Evolutionary conservation across 305 asterid genomes (phyloP), one percentile per base, ranked within the genome.

Genomic region (Andrographis paniculata): DNA sequence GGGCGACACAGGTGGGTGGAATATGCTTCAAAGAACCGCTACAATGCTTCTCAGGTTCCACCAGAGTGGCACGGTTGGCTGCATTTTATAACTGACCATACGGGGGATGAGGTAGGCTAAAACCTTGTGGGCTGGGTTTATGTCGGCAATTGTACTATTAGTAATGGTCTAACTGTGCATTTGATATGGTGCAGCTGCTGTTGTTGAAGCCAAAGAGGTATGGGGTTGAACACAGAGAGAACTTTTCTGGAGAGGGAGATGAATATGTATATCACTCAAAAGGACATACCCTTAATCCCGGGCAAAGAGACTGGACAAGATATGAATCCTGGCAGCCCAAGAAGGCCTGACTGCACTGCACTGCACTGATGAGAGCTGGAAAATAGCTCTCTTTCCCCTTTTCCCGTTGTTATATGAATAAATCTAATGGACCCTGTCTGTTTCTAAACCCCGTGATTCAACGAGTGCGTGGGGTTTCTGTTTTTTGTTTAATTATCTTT

Each of bases 31-130:
- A 91, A 91, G 87, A 64, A 70, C 63, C 94, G 99, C 12, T 91
- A 91, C 60, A 91, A 91, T 61, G 99, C 99, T 56, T 91, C 99
- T 48, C 96, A 91, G 67, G 95, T 91, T 27, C 99, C 95, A 56
- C 70, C 99, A 28, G 99, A 91, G 64, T 91, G 99, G 99, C 99
- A 91, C 52, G 99, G 99, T 59, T 91, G 99, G 99, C 87, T 91
- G 61, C 99, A 91, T 69, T 67, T 47, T 62, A 59, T 91, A 45
- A 91, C 99, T 35, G 99, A 91, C 65, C 94, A 81, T 65, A 91
- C 99, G 0, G 99, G 99, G 59, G 99, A 91, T 56, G 93, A 86
- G 91, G 98, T 83, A 66, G 57, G 62, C n/a, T 6, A 15, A 44
- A 1, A 33, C 51, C 65, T 38, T 40, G 19, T 36, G 20, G 17